Conservation (phyloP, 2,329 filamentous ascomycete genomes). For the Neofusicoccum parvum region DNA sequence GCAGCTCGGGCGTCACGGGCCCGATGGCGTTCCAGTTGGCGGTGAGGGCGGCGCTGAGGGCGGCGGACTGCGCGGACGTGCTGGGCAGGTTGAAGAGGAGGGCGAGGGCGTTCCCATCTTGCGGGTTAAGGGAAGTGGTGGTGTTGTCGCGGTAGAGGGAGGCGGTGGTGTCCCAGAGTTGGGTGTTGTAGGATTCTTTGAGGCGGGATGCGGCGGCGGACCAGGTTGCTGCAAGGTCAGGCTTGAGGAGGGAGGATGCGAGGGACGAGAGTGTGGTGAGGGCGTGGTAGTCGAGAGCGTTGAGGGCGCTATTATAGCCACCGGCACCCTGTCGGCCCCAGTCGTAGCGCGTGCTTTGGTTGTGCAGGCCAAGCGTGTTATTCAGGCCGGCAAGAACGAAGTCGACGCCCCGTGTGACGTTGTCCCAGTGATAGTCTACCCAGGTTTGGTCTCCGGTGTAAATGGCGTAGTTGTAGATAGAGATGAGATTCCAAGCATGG, state of each 20-base stretch:
- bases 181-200: slow-evolving; percentile 29
- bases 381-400: slow-evolving; percentile 25
- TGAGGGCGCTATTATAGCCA: slow-evolving; percentile 25
- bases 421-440: slow-evolving; percentile 31
- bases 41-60: slow-evolving; percentile 50
- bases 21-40: slow-evolving; percentile 60
- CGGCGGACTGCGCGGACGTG: slow-evolving; percentile 53
- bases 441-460: slow-evolving; percentile 56
- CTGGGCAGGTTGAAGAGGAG: slow-evolving; percentile 28
- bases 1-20: slow-evolving; percentile 56
- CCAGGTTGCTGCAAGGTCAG: slow-evolving; percentile 33
- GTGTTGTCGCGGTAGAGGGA: slow-evolving; percentile 43
- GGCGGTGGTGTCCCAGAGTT: slow-evolving; percentile 30
- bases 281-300: slow-evolving; percentile 46
- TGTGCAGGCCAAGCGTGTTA: slow-evolving; percentile 23
- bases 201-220: slow-evolving; percentile 26
- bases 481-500: slow-evolving; percentile 58
- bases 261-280: slow-evolving; percentile 25
- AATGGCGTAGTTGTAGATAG: slow-evolving; percentile 60
- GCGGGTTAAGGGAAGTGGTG: slow-evolving; percentile 32
- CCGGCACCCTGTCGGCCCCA: slow-evolving; percentile 45
- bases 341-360: neutral
- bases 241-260: neutral
- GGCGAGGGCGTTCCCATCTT: slow-evolving; percentile 34
- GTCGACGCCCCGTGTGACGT: slow-evolving; percentile 23